A percentile compares a stretch with the other conserved stretches of the same genome.
Conservation (phyloP, 306 rosid genomes). For the Quillaja saponaria region DNA sequence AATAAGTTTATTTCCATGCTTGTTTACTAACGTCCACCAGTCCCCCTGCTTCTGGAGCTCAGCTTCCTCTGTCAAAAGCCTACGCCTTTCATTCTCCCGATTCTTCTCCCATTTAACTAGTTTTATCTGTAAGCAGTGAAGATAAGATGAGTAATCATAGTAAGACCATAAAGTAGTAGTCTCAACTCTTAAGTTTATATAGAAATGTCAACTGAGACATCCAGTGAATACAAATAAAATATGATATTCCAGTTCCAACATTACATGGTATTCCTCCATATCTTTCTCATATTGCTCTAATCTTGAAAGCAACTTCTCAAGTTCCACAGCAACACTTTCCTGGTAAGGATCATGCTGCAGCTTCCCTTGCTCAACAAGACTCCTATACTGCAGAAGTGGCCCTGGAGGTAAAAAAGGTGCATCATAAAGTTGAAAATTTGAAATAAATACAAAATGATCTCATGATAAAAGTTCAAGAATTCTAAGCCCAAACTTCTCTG, state of each 20-base stretch:
- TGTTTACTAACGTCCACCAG: constrained; percentile 47
- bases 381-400: constrained; percentile 59
- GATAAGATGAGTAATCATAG: background rate
- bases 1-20: constrained; percentile 41
- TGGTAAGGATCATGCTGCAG: constrained; percentile 82
- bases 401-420: constrained; percentile 48
- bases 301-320: constrained; percentile 75
- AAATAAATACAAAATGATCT: background rate
- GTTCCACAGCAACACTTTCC: constrained; percentile 68
- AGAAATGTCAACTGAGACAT: background rate
- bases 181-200: background rate
- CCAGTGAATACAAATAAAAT: background rate
- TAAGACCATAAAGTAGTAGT: constrained; percentile 2
- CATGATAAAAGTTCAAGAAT: too few relatives aligned
- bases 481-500: background rate
- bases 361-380: constrained; percentile 74
- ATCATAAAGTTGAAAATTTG: background rate
- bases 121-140: constrained; percentile 47
- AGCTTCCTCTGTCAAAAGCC: constrained; percentile 74
- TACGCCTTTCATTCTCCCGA: constrained; percentile 74
- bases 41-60: constrained; percentile 59
- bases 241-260: background rate
- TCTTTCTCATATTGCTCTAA: constrained; percentile 83
- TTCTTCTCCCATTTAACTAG: constrained; percentile 64
- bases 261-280: constrained; percentile 87